Evolutionary conservation across 225 moss, liverwort and hornwort species (phyloP).

Genomic region (Ulota crispa): DNA sequence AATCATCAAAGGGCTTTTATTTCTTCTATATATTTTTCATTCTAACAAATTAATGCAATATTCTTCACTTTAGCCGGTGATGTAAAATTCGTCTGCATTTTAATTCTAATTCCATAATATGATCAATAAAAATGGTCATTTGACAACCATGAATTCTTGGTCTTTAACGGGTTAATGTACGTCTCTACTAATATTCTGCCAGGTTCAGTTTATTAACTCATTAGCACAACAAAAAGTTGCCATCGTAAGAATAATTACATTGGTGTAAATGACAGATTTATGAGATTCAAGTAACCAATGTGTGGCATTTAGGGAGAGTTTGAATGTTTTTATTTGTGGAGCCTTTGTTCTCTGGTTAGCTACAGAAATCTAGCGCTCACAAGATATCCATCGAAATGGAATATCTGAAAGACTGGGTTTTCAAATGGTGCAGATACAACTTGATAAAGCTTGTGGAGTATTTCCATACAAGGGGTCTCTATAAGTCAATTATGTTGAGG

Average conservation of each 20-base stretch:
- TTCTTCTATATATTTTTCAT: no score
- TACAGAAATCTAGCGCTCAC: neutral
- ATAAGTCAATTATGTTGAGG: slow-evolving; percentile 67
- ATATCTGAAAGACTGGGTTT: slow-evolving; percentile 10
- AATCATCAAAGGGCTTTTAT: no score
- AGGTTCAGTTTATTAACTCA: neutral
- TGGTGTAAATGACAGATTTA: neutral
- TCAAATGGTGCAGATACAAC: slow-evolving; percentile 61
- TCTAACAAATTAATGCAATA: no score
- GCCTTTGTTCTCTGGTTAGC: neutral
- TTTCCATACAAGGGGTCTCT: slow-evolving; percentile 81
- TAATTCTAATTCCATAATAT: no score
- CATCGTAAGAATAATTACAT: neutral
- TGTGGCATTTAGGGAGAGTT: neutral
- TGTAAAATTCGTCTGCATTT: no score
- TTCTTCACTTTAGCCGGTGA: no score
- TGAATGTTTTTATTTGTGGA: neutral
- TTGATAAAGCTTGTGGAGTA: slow-evolving; percentile 69
- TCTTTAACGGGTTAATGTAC: neutral
- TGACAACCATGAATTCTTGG: neutral
- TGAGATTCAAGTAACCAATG: neutral
- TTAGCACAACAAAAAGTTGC: neutral
- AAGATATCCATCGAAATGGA: neutral
- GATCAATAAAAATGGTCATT: neutral
- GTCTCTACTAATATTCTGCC: neutral